These are phyloP conservation scores for Penicillium paxilli DNA, from an alignment of 495 filamentous ascomycete genomes.

Conservation along the genomic window DNA sequence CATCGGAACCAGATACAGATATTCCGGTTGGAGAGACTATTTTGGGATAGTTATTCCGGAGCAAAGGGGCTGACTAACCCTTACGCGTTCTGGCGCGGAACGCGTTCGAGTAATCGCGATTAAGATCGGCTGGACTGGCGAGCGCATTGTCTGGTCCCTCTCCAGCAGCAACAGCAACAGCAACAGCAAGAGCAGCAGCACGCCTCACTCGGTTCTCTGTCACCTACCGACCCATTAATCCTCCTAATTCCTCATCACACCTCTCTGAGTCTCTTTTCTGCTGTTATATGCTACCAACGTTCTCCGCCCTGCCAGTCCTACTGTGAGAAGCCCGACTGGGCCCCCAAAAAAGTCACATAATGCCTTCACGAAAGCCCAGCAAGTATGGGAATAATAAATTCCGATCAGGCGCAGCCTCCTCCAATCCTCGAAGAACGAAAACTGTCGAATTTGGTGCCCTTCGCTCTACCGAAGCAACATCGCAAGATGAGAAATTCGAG, in stretches of 20 bases:
- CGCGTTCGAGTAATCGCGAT: slow-evolving; percentile 32
- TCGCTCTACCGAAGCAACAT: slow-evolving; percentile 77
- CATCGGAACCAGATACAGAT: slow-evolving; percentile 17
- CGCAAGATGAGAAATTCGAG: slow-evolving; percentile 83
- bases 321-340: slow-evolving; percentile 26
- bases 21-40: slow-evolving; percentile 14
- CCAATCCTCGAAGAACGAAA: slow-evolving; percentile 58
- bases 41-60: slow-evolving; percentile 36
- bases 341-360: slow-evolving; percentile 38
- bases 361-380: slow-evolving; percentile 58
- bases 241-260: background rate
- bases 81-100: slow-evolving; percentile 37
- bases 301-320: slow-evolving; percentile 10
- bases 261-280: background rate
- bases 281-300: slow-evolving; percentile 29
- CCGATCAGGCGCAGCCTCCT: slow-evolving; percentile 48
- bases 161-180: too few relatives aligned
- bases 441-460: slow-evolving; percentile 78
- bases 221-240: slow-evolving; percentile 1
- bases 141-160: slow-evolving; percentile 17
- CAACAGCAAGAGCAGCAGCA: too few relatives aligned
- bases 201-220: background rate
- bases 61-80: slow-evolving; percentile 7
- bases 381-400: slow-evolving; percentile 58
- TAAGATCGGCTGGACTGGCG: slow-evolving; percentile 25